phyloP scores from a whole-genome alignment of 345 rosid species.

The Lagerstroemia speciosa region DNA sequence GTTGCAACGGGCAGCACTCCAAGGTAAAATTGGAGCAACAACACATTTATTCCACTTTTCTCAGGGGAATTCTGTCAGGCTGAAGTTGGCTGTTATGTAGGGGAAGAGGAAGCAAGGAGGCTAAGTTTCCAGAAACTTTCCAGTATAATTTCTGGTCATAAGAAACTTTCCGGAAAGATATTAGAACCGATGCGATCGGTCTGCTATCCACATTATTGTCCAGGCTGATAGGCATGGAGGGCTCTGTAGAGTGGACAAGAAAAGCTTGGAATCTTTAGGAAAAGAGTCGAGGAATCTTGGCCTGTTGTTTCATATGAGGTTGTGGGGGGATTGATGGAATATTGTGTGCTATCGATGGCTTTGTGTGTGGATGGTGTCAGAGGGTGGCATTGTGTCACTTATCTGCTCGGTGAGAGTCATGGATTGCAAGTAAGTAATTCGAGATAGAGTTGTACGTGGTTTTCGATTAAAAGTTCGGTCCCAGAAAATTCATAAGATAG shows the following conservation, averaged over 20 bases:
- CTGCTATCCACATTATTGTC: not conserved
- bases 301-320: not conserved
- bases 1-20: not conserved
- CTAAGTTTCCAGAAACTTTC: not conserved
- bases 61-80: not conserved
- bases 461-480: not conserved
- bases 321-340: conserved; percentile 2
- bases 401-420: not conserved
- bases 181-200: not conserved
- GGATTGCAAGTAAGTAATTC: no score
- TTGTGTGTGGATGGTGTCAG: conserved; percentile 10
- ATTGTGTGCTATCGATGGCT: not conserved
- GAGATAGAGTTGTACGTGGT: not conserved
- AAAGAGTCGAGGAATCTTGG: not conserved
- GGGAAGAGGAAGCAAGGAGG: not conserved
- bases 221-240: not conserved
- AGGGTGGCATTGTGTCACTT: not conserved
- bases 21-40: not conserved
- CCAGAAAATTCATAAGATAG: no score
- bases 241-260: not conserved
- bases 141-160: not conserved
- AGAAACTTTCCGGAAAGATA: not conserved
- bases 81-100: not conserved
- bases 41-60: conserved; percentile 4
- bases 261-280: not conserved